Evolutionary conservation across 2,329 filamentous ascomycete genomes (phyloP), one percentile per base, ranked within the genome.

Genomic region (Aureobasidium mangrovei): DNA sequence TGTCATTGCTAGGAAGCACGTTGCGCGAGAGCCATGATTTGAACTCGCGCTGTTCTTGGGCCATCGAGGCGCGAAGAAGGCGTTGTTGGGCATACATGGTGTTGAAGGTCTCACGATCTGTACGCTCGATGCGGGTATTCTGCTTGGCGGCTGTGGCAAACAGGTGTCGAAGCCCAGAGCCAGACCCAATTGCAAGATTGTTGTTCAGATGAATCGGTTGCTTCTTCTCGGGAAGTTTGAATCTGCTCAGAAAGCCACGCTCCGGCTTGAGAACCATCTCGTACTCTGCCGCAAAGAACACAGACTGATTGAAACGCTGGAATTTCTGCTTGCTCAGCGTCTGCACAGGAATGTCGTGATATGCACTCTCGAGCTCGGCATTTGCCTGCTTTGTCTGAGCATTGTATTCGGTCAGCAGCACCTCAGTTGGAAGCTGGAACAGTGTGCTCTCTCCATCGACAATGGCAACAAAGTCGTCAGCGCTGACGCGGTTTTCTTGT

Each of bases 291-390:
- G 53, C 53, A 26, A 54, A 54, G 38, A 54, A 48, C 7, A 48
- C 43, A 18, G 53, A 54, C 42, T 54, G 53, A 24, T 54, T 54
- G 43, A 54, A 54, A 44, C 53, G 53, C 26, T 48, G 53, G 7
- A 48, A 4, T 8, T 38, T 53, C 4, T 53, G 49, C 39, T 44
- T 44, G 18, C 10, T 38, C 7, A 29, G 7, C 12, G 39, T 53
- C 27, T 38, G 36, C 8, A 53, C 40, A 18, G 49, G 49, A 4
- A 53, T 44, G 26, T 53, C 49, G 8, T 26, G 24, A 38, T 43
- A 53, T 12, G 43, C n/a, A 31, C 24, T 28, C n/a, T 28, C 31
- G 31, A 53, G 40, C 40, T 36, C 49, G 2, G n/a, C 49, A 26
- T 44, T 53, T 31, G 32, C 39, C 2, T n/a, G 7, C 26, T 53